These are phyloP conservation scores for Cocos nucifera DNA, from an alignment of 176 grass and related monocot species.

Conservation along the genomic window DNA sequence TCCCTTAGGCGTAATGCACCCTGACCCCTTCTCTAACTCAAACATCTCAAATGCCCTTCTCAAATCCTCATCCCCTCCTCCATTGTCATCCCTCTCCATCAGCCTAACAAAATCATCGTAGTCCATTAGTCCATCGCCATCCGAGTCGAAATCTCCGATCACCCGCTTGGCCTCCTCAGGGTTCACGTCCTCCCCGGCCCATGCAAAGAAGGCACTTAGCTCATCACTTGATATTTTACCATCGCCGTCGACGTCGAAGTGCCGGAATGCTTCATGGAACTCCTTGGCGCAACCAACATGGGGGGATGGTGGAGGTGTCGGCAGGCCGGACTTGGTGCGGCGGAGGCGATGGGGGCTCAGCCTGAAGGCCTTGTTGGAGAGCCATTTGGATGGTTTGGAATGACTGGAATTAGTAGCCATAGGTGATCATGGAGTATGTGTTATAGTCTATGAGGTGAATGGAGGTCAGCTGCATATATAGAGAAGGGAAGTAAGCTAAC, in stretches of 20 bases:
- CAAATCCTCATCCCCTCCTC: conserved; percentile 7
- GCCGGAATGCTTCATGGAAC: not conserved
- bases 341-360: not conserved
- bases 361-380: conserved; percentile 7
- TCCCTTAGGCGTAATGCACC: conserved; percentile 2
- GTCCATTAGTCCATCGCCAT: conserved; percentile 14
- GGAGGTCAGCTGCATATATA: not conserved
- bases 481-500: not conserved
- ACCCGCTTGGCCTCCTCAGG: not conserved
- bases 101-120: conserved; percentile 3
- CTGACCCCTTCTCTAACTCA: conserved; percentile 9
- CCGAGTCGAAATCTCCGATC: conserved; percentile 3
- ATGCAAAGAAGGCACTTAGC: conserved; percentile 5
- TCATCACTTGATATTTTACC: conserved; percentile 9
- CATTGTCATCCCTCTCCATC: not conserved
- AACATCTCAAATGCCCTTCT: conserved; percentile 11
- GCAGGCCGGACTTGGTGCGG: not conserved
- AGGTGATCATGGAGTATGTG: not conserved
- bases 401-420: not conserved
- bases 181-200: conserved; percentile 6
- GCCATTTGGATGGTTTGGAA: conserved; percentile 3
- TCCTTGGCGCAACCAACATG: not conserved
- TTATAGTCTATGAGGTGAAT: not conserved
- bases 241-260: conserved; percentile 4
- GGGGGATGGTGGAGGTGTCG: not conserved